Base-by-base conservation (phyloP, 2,329 filamentous ascomycete species). In the Fusarium neocosmosporiellum region DNA sequence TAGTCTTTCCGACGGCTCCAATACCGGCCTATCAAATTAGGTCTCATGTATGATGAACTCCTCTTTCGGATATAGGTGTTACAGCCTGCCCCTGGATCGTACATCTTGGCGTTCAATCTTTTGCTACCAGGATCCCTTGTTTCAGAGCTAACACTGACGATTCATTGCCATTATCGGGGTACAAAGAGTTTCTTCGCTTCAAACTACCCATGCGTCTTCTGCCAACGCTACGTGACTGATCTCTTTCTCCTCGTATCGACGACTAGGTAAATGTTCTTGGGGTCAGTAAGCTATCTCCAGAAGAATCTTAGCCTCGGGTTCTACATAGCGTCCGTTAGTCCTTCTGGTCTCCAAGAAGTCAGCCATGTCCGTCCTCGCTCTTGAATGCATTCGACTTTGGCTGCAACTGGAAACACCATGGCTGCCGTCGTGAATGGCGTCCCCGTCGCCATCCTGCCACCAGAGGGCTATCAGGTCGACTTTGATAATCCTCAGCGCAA, bases 391-490 rank as follows among this genome's bases (percentile, higher is more conserved):
- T 24, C 41, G 7, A 18, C 8, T 46, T 46, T 24, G 9, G 48
- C 48, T 53, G 48, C 18, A 46, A 24, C 41, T 31, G 48, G 48
- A 3, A 55, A 22, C 41, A 48, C 55, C 13, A 67, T 67, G 65
- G 27, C 65, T 27, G 63, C 76, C 13, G 53, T 78, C 6, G 66
- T 76, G 8, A 70, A 78, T 67, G 78, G 79, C 50, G 73, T 77
- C 18, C 67, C 63, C 3, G 76, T 75, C 7, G 33, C 77, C 13
- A 54, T 78, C 9, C 59, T 60, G 36, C 75, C 80, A 8, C 80
- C 80, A 0, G 60, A 65, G 16, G 78, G 74, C 29, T 81, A 80
- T 53, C 61, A 69, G 1, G 78, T 81, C 27, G 66, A 82, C 46
- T 80, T 81, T 39, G 75, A 74, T 7, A 67, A 80, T 41, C 80